phyloP scores from a whole-genome alignment of 805 yeast genomes.

The Kodamaea hsintzibuensis region DNA sequence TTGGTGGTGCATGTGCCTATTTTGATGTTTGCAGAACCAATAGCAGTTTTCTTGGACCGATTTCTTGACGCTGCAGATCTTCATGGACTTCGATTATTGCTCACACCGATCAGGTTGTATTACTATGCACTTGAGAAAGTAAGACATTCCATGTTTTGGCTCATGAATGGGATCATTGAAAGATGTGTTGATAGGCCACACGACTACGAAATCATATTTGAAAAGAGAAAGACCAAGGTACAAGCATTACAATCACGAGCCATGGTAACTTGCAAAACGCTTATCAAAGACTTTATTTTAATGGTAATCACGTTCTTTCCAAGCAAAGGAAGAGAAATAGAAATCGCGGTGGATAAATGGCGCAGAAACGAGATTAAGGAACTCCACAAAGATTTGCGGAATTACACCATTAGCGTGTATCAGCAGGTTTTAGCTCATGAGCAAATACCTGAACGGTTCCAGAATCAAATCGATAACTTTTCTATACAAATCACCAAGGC shows the following conservation, averaged over 20 bases:
- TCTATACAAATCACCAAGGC: neutral
- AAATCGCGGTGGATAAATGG: neutral
- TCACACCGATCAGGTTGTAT: neutral
- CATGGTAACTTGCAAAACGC: neutral
- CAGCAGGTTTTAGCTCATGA: neutral
- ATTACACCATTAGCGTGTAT: neutral
- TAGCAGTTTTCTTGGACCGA: neutral
- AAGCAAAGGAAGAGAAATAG: neutral
- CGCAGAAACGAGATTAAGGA: neutral
- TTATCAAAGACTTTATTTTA: conserved; percentile 4
- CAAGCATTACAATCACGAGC: neutral
- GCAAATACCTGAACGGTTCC: neutral
- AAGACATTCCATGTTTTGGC: neutral
- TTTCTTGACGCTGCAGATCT: neutral
- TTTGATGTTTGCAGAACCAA: neutral
- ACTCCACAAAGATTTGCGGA: neutral
- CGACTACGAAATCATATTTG: conserved; percentile 4
- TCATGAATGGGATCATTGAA: neutral
- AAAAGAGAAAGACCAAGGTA: neutral
- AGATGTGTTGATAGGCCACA: conserved; percentile 1
- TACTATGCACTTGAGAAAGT: neutral
- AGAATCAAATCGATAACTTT: neutral
- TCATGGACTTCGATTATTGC: neutral
- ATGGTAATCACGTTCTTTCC: neutral
- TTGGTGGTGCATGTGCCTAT: conserved; percentile 1